These are phyloP conservation scores for Phytopythium kandeliae DNA, from an alignment of 352 stramenopile species.

Conservation along the genomic window DNA sequence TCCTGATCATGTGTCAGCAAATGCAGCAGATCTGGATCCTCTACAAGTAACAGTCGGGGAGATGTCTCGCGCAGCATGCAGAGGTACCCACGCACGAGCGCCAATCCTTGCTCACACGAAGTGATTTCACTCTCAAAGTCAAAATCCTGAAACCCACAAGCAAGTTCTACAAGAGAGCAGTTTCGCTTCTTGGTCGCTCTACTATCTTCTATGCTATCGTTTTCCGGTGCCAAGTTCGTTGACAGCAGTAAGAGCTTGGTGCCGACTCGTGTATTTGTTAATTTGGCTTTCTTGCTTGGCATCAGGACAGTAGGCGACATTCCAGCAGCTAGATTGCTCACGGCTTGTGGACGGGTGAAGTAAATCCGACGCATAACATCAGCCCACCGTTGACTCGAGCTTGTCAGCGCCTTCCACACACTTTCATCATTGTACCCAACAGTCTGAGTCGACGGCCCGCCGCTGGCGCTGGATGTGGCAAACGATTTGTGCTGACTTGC, in stretches of 20 bases:
- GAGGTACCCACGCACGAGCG: slow-evolving; percentile 39
- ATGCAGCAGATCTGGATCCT: slow-evolving; percentile 30
- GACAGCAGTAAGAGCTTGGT: neutral
- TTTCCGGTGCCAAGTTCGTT: neutral
- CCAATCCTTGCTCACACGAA: slow-evolving; percentile 29
- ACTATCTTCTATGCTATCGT: neutral
- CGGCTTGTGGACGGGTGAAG: slow-evolving; percentile 17
- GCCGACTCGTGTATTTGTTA: neutral
- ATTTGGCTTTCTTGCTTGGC: neutral
- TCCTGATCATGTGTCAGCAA: slow-evolving; percentile 38
- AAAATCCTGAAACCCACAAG: slow-evolving; percentile 45
- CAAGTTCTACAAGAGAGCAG: slow-evolving; percentile 34
- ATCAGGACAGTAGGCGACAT: neutral
- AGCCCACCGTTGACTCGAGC: slow-evolving; percentile 27
- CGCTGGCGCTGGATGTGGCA: neutral
- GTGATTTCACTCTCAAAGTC: slow-evolving; percentile 37
- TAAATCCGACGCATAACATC: slow-evolving; percentile 36
- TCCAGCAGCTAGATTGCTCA: neutral
- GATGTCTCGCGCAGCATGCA: slow-evolving; percentile 23
- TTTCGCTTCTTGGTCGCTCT: slow-evolving; percentile 12
- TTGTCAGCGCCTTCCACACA: slow-evolving; percentile 29
- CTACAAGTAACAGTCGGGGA: slow-evolving; percentile 34
- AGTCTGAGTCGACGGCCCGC: neutral
- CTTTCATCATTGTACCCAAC: slow-evolving; percentile 4
- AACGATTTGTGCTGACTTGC: neutral